A percentile compares a stretch with the other conserved stretches of the same genome.
Evolutionary conservation across 208 protist species (phyloP).

Genomic region (Angomonas desouzai): DNA sequence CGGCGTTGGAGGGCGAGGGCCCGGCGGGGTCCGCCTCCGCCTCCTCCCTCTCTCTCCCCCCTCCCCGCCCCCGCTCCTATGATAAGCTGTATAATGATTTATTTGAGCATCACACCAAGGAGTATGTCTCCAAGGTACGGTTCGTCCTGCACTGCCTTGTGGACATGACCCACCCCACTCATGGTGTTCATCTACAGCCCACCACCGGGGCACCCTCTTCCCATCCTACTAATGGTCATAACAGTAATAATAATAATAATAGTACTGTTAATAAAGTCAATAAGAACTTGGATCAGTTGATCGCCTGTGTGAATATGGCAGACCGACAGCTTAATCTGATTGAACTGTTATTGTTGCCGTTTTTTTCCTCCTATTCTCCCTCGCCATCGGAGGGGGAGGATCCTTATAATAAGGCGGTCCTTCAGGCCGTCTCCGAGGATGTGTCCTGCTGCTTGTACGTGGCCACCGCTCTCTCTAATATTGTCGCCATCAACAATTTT

Average conservation of each 20-base stretch:
- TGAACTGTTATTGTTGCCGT: background rate
- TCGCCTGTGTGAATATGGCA: background rate
- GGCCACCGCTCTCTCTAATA: background rate
- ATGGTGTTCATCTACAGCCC: background rate
- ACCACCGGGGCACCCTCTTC: background rate
- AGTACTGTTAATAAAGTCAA: background rate
- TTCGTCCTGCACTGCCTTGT: slow-evolving; percentile 1
- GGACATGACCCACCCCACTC: background rate
- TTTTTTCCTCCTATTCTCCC: background rate
- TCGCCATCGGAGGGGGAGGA: background rate
- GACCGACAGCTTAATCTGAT: background rate
- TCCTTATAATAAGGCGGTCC: background rate
- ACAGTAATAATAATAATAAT: background rate
- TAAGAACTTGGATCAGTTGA: slow-evolving; percentile 3
- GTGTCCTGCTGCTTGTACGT: background rate
- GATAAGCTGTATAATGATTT: slow-evolving; percentile 2
- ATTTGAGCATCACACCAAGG: background rate
- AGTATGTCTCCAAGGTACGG: background rate
- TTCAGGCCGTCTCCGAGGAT: background rate
- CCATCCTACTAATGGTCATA: background rate
- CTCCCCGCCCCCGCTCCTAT: background rate
- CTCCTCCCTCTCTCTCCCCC: background rate
- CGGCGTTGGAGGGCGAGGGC: too few species aligned
- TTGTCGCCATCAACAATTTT: slow-evolving; percentile 6
- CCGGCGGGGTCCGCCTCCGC: too few species aligned